Evolutionary conservation across 306 rosid genomes (phyloP).

Genomic region (Datisca glomerata): DNA sequence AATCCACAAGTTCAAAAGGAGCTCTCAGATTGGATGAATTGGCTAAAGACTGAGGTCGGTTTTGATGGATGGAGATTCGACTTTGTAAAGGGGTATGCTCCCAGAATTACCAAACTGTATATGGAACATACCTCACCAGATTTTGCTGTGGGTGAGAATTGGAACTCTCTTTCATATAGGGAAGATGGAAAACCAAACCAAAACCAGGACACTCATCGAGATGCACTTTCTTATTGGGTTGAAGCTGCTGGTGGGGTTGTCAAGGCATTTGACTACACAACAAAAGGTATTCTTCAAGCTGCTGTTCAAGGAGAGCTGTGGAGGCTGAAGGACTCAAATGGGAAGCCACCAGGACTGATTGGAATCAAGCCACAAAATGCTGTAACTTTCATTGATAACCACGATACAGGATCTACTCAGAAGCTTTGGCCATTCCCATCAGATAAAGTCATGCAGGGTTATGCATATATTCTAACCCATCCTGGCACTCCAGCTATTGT

Average conservation of each 20-base stretch:
- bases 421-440: conserved; percentile 61
- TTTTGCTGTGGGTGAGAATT: conserved; percentile 65
- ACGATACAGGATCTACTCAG: conserved; percentile 86
- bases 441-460: conserved; percentile 58
- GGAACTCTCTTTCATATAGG: conserved; percentile 25
- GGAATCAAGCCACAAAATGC: conserved; percentile 89
- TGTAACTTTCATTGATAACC: conserved; percentile 77
- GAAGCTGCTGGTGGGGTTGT: conserved; percentile 64
- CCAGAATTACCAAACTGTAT: conserved; percentile 35
- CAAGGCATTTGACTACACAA: conserved; percentile 68
- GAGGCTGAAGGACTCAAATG: conserved; percentile 68
- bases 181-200: conserved; percentile 16
- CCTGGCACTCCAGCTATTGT: conserved; percentile 65
- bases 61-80: conserved; percentile 65
- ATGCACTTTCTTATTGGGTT: conserved; percentile 64
- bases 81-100: conserved; percentile 50
- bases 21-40: conserved; percentile 64
- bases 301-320: no score
- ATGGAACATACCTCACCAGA: conserved; percentile 41
- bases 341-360: conserved; percentile 74
- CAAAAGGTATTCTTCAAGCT: conserved; percentile 37
- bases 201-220: conserved; percentile 70
- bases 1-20: conserved; percentile 55
- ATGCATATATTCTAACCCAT: conserved; percentile 69
- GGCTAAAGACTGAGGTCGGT: conserved; percentile 54